A percentile compares a stretch with the other conserved stretches of the same genome.
These are phyloP conservation scores for Cryomyces antarcticus DNA, from an alignment of 495 filamentous ascomycete genomes.

Conservation along the genomic window DNA sequence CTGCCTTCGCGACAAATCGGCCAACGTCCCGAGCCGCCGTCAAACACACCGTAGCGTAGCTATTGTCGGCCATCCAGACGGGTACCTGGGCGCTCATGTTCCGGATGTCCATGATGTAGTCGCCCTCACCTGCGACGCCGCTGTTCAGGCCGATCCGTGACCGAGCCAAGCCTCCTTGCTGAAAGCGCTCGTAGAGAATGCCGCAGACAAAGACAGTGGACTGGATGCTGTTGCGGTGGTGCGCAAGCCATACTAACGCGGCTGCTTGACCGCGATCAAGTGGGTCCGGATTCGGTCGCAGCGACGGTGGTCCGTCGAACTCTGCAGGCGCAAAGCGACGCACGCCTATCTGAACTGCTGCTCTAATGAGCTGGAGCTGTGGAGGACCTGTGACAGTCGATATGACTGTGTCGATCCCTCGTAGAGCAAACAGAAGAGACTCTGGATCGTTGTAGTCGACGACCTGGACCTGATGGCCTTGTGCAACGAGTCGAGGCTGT, in stretches of 20 bases:
- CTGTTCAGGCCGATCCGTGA: conserved; percentile 30
- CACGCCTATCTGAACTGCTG: conserved; percentile 41
- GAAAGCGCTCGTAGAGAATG: conserved; percentile 58
- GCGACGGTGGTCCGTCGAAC: conserved; percentile 39
- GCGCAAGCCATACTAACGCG: conserved; percentile 33
- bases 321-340: conserved; percentile 53
- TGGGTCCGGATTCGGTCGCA: conserved; percentile 22
- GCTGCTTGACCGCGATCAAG: conserved; percentile 35
- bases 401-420: conserved; percentile 53
- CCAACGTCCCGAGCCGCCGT: conserved; percentile 48
- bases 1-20: conserved; percentile 39
- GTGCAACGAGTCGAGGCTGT: conserved; percentile 17
- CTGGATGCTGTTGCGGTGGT: conserved; percentile 32
- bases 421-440: conserved; percentile 38
- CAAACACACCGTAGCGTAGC: conserved; percentile 35
- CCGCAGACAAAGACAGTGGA: conserved; percentile 53
- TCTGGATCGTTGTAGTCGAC: conserved; percentile 40
- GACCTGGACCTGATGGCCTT: conserved; percentile 35
- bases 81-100: conserved; percentile 37
- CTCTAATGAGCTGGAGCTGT: conserved; percentile 54
- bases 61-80: conserved; percentile 24
- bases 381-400: conserved; percentile 45
- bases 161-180: conserved; percentile 35
- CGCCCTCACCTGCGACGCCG: conserved; percentile 31
- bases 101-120: conserved; percentile 42